Evolutionary conservation across 2,329 filamentous ascomycete genomes (phyloP).

Genomic region (Drechslerella coelobrocha): DNA sequence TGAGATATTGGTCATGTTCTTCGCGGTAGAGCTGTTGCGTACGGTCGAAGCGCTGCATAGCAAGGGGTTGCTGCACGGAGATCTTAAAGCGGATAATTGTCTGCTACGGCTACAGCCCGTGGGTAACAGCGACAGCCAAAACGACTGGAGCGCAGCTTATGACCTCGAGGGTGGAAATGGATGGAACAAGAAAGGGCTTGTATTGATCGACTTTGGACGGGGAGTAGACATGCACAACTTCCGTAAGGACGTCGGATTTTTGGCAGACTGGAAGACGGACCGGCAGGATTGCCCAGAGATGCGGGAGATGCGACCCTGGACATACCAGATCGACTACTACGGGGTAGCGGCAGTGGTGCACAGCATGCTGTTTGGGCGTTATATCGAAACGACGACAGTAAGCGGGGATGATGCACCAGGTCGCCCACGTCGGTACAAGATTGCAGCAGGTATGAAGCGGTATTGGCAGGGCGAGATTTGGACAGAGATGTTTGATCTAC

Average conservation of each 20-base stretch:
- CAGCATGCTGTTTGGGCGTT: constrained; percentile 88
- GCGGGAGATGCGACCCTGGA: constrained; percentile 92
- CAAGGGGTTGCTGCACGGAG: constrained; percentile 82
- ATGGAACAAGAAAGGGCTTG: constrained; percentile 80
- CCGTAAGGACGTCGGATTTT: constrained; percentile 76
- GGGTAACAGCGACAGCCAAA: constrained; percentile 56
- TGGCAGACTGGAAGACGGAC: constrained; percentile 89
- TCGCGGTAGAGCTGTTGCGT: constrained; percentile 86
- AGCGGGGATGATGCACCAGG: constrained; percentile 64
- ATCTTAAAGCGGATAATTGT: constrained; percentile 95
- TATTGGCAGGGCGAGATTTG: constrained; percentile 98
- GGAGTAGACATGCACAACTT: constrained; percentile 93
- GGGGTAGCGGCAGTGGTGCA: constrained; percentile 89
- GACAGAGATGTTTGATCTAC: constrained; percentile 78
- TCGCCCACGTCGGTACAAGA: constrained; percentile 72
- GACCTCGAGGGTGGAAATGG: constrained; percentile 74
- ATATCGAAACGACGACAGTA: constrained; percentile 76
- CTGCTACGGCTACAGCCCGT: constrained; percentile 77
- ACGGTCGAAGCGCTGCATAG: constrained; percentile 86
- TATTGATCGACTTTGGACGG: constrained; percentile 92
- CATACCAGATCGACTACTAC: constrained; percentile 96
- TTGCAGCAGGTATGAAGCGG: constrained; percentile 83
- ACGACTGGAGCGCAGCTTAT: constrained; percentile 69
- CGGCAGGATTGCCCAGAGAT: constrained; percentile 93
- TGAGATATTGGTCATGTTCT: constrained; percentile 92